phyloP scores from a whole-genome alignment of 352 stramenopile genomes.

The Pythium oligandrum region DNA sequence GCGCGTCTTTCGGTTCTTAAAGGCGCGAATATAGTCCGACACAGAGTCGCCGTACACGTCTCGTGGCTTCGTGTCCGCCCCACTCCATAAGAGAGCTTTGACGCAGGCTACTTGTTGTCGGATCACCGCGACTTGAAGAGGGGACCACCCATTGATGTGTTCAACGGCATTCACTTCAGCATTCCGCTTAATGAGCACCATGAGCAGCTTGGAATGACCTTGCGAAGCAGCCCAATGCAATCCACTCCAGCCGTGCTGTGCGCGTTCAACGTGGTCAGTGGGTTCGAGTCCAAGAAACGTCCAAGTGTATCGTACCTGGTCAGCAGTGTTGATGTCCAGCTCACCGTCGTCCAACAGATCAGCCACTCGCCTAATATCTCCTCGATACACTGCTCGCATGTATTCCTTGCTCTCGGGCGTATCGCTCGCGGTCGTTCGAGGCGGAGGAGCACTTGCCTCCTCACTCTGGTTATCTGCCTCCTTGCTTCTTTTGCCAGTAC shows the following conservation, averaged over 20 bases:
- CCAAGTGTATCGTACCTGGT: constrained; percentile 36
- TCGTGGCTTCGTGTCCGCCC: constrained; percentile 26
- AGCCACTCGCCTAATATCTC: constrained; percentile 41
- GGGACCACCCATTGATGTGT: constrained; percentile 64
- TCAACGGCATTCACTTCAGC: constrained; percentile 52
- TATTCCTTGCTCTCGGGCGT: constrained; percentile 53
- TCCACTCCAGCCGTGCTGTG: constrained; percentile 72
- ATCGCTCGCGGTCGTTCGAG: constrained; percentile 45
- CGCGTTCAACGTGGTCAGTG: too few relatives aligned
- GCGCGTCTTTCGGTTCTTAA: constrained; percentile 36
- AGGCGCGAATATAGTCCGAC: constrained; percentile 28
- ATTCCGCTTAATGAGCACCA: constrained; percentile 36
- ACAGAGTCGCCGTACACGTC: constrained; percentile 56
- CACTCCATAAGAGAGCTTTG: constrained; percentile 40
- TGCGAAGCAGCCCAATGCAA: constrained; percentile 77
- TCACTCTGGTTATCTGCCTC: constrained; percentile 11
- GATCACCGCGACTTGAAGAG: constrained; percentile 63
- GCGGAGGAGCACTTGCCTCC: constrained; percentile 3
- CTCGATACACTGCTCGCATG: constrained; percentile 55
- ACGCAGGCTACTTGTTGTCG: constrained; percentile 37
- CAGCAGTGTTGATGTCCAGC: constrained; percentile 41
- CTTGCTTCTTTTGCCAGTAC: constrained; percentile 1
- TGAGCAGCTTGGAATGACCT: constrained; percentile 45
- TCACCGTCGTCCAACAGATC: constrained; percentile 46
- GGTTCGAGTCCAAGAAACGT: too few relatives aligned